Conservation (phyloP, 306 rosid genomes). For the Vachellia pachyceras region DNA sequence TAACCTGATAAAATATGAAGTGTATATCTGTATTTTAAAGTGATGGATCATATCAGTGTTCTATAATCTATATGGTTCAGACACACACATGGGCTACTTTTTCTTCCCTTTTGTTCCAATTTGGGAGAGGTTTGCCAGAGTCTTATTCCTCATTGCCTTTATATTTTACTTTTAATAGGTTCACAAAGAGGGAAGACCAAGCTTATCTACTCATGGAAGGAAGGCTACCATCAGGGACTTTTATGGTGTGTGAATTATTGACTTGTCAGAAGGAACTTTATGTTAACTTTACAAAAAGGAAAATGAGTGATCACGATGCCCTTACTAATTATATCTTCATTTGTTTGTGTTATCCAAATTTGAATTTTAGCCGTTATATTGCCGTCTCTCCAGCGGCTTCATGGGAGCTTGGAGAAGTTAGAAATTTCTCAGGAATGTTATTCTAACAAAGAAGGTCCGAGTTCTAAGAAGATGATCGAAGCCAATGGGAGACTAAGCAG, state of each 20-base stretch:
- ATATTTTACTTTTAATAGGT: conserved; percentile 55
- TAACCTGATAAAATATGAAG: background rate
- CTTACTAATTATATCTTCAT: conserved; percentile 39
- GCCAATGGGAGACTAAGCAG: conserved; percentile 53
- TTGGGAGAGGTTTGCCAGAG: background rate
- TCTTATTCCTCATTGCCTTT: conserved; percentile 12
- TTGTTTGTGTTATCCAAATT: conserved; percentile 28
- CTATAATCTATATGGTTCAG: conserved; percentile 38
- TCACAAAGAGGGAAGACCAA: conserved; percentile 78
- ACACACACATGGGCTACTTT: background rate
- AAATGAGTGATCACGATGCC: conserved; percentile 4
- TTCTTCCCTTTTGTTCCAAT: background rate
- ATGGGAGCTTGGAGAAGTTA: conserved; percentile 64
- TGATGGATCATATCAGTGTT: background rate
- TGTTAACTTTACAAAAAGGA: background rate
- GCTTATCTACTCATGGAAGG: conserved; percentile 73
- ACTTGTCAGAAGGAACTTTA: conserved; percentile 16
- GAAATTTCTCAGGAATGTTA: conserved; percentile 53
- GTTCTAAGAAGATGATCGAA: conserved; percentile 50
- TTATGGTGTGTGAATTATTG: conserved; percentile 66
- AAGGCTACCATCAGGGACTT: conserved; percentile 88
- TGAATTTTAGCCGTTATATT: conserved; percentile 78
- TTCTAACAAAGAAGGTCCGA: conserved; percentile 48
- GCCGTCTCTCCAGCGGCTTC: conserved; percentile 93
- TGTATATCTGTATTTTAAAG: background rate